Percentiles rank a stretch among this genome's conserved stretches.
phyloP scores from a whole-genome alignment of 2,329 filamentous ascomycete genomes.

The Canariomyces notabilis region DNA sequence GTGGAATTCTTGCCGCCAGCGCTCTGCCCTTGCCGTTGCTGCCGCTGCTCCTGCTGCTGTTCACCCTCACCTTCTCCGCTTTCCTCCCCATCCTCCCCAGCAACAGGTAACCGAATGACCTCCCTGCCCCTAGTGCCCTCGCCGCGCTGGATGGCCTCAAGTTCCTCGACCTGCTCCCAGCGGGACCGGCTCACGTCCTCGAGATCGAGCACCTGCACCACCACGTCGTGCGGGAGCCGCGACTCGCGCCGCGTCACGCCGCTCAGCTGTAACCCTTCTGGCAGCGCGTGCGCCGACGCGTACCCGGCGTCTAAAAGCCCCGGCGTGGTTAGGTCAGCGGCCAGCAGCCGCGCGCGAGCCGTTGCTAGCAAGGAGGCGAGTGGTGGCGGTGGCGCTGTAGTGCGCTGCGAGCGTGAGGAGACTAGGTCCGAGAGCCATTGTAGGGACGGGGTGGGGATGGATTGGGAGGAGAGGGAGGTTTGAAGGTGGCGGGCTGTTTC shows the following conservation, averaged over 20 bases:
- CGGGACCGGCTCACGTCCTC: constrained; percentile 75
- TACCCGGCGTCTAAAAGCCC: constrained; percentile 42
- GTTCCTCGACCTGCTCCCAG: constrained; percentile 82
- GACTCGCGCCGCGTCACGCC: constrained; percentile 47
- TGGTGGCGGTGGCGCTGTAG: constrained; percentile 57
- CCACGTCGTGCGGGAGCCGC: constrained; percentile 55
- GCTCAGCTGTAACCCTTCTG: constrained; percentile 37
- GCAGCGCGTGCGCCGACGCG: constrained; percentile 45
- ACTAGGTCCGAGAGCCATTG: constrained; percentile 60
- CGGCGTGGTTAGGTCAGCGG: constrained; percentile 67
- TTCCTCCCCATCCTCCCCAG: constrained; percentile 33
- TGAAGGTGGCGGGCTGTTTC: constrained; percentile 46
- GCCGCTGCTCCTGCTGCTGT: constrained; percentile 4
- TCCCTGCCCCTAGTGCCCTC: constrained; percentile 73
- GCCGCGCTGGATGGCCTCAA: constrained; percentile 68
- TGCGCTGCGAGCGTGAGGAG: constrained; percentile 47
- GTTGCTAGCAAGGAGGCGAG: constrained; percentile 71
- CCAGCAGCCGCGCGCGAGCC: constrained; percentile 72
- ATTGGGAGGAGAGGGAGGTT: constrained; percentile 45
- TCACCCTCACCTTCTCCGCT: constrained; percentile 1
- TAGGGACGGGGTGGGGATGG: constrained; percentile 47
- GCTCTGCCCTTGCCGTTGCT: constrained; percentile 7
- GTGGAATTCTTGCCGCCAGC: constrained; percentile 50
- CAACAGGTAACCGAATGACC: constrained; percentile 64
- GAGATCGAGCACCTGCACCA: constrained; percentile 80